Evolutionary conservation across 768 basidiomycete genomes (phyloP), one percentile per base, ranked within the genome.

Genomic region (Hericium coralloides): DNA sequence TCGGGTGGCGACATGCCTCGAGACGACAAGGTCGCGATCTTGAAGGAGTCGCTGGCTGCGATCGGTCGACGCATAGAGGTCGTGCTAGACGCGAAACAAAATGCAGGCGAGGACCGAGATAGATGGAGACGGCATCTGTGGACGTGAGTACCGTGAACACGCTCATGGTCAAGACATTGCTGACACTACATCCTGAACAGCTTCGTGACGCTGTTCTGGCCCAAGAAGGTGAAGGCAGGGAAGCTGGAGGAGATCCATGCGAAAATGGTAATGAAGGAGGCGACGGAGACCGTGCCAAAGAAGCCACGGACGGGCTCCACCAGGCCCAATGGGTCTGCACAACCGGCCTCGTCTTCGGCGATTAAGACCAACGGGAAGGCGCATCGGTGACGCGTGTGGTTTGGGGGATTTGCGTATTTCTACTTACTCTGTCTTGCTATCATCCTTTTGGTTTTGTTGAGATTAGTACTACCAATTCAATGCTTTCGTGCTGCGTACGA

Each of bases 161-260:
- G n/a, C n/a, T n/a, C n/a, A n/a, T n/a, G 12, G 53, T n/a, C n/a
- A 41, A 48, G 39, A 12, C 1, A 3, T 31, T 54, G 36, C 57
- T 59, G 43, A 66, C 23, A 55, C 17, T 52, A 53, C 23, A 15
- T 53, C 45, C 1, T 8, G n/a, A n/a, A n/a, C 65, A 94, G 92
- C 38, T 98, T 98, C 62, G 93, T 97, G 49, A 94, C 92, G 2
- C 78, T 93, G 55, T 98, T 98, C 73, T 98, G 95, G 95, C 95
- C 95, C 5, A 91, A 95, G 76, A 92, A 95, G 72, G 94, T 98
- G 62, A 93, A 89, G 68, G 92, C 93, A 12, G 84, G 82, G 15
- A 97, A 97, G 71, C 75, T 98, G 39, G 90, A 95, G 70, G 92
- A 93, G 67, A 95, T 98, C 47, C 93, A 97, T 65, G 88, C 90